These are phyloP conservation scores for Senna tora DNA, from an alignment of 306 rosid species.

Conservation along the genomic window DNA sequence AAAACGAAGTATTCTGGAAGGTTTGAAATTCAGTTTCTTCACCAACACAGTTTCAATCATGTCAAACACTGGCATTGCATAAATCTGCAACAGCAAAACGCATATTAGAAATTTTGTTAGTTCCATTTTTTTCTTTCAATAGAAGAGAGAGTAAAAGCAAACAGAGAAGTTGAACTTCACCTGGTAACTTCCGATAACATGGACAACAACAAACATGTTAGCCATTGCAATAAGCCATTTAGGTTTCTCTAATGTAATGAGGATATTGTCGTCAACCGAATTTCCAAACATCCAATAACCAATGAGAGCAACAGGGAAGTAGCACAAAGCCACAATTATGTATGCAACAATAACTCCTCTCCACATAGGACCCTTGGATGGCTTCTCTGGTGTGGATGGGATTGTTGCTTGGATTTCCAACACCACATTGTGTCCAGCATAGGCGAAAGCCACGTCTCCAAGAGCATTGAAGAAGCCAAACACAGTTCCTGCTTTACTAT, in stretches of 20 bases:
- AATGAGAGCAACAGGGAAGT: conserved; percentile 87
- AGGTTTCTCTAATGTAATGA: conserved; percentile 68
- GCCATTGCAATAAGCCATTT: conserved; percentile 82
- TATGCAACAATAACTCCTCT: conserved; percentile 86
- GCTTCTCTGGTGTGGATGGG: conserved; percentile 87
- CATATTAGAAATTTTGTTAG: neutral
- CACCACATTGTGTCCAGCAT: conserved; percentile 97
- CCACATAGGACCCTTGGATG: conserved; percentile 97
- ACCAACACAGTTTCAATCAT: conserved; percentile 80
- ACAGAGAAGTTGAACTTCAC: conserved; percentile 36
- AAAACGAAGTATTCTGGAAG: conserved; percentile 64
- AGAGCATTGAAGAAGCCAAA: conserved; percentile 73
- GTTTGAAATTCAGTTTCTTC: conserved; percentile 63
- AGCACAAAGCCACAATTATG: conserved; percentile 82
- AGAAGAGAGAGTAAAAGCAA: neutral
- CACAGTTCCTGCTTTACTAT: conserved; percentile 52
- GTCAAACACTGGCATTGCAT: conserved; percentile 93
- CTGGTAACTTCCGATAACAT: conserved; percentile 96
- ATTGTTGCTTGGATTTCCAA: conserved; percentile 95
- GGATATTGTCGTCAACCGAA: conserved; percentile 54
- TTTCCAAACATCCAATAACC: conserved; percentile 85
- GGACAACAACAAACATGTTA: conserved; percentile 87
- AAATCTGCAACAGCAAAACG: conserved; percentile 49
- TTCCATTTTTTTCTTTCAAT: no score
- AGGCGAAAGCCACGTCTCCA: conserved; percentile 85